phyloP scores from a whole-genome alignment of 495 filamentous ascomycete species.

The Aspergillus conjunctus region DNA sequence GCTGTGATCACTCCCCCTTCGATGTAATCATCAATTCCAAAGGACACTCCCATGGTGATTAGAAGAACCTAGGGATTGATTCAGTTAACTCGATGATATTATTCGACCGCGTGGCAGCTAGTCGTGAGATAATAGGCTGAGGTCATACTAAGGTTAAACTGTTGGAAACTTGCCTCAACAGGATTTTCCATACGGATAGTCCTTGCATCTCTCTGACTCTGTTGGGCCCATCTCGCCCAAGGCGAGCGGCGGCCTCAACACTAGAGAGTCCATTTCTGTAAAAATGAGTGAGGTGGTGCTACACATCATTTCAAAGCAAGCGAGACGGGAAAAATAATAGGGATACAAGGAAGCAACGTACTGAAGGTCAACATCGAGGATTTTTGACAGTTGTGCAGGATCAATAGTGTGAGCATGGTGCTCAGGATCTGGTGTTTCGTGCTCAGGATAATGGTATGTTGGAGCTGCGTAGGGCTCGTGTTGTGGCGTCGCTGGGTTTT shows the following conservation, averaged over 20 bases:
- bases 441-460: neutral
- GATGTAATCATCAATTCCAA: slow-evolving; percentile 76
- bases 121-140: neutral
- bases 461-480: slow-evolving; percentile 7
- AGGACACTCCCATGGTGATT: slow-evolving; percentile 81
- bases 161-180: slow-evolving; percentile 64
- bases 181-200: slow-evolving; percentile 58
- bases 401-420: slow-evolving; percentile 35
- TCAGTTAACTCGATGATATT: slow-evolving; percentile 17
- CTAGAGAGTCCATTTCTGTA: slow-evolving; percentile 57
- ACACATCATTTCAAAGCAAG: too few relatives aligned
- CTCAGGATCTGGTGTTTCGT: neutral
- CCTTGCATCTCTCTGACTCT: slow-evolving; percentile 58
- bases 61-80: slow-evolving; percentile 66
- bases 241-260: slow-evolving; percentile 54
- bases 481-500: slow-evolving; percentile 1
- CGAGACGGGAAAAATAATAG: neutral
- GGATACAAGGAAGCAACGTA: slow-evolving; percentile 19
- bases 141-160: slow-evolving; percentile 60
- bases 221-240: slow-evolving; percentile 61
- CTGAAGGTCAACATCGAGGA: slow-evolving; percentile 36
- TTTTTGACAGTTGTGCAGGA: slow-evolving; percentile 27
- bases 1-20: slow-evolving; percentile 81
- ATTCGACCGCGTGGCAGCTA: slow-evolving; percentile 14
- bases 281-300: neutral